phyloP scores from a whole-genome alignment of 257 asterid species.

The Craterostigma plantagineum region DNA sequence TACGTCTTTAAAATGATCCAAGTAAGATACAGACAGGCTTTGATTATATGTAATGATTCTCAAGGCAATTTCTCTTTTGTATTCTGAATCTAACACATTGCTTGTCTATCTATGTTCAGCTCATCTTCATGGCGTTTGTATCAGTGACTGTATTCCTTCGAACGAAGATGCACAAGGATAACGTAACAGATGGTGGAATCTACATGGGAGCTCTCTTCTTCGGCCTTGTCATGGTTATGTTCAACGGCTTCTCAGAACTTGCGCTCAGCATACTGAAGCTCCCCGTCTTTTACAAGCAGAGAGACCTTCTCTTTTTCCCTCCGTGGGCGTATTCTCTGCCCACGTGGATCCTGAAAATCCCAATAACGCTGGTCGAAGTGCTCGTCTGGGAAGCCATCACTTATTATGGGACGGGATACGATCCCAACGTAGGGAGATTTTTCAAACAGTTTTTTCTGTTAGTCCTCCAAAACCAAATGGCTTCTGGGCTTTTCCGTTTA shows the following conservation, averaged over 20 bases:
- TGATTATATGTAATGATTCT: neutral
- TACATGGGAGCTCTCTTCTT: constrained; percentile 59
- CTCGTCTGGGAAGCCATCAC: constrained; percentile 29
- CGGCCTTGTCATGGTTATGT: constrained; percentile 36
- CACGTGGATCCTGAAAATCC: constrained; percentile 48
- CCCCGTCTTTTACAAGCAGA: constrained; percentile 70
- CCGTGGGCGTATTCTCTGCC: constrained; percentile 74
- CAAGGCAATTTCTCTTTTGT: too few species aligned
- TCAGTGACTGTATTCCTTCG: constrained; percentile 47
- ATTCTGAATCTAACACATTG: constrained; percentile 1
- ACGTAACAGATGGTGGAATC: constrained; percentile 35
- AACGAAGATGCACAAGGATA: constrained; percentile 32
- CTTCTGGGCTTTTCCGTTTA: constrained; percentile 44
- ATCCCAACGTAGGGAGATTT: constrained; percentile 33
- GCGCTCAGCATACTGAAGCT: constrained; percentile 54
- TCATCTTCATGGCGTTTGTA: constrained; percentile 36
- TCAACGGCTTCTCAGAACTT: constrained; percentile 63
- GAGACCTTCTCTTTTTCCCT: constrained; percentile 64
- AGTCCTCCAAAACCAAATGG: constrained; percentile 31
- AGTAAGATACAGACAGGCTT: constrained; percentile 19
- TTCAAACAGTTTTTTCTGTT: constrained; percentile 37
- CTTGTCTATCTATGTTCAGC: constrained; percentile 19
- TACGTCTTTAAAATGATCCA: constrained; percentile 52
- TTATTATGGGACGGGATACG: constrained; percentile 44
- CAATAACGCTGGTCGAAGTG: constrained; percentile 37